These are phyloP conservation scores for Trichosporon inkin DNA, from an alignment of 1,284 basidiomycete genomes.

Conservation along the genomic window DNA sequence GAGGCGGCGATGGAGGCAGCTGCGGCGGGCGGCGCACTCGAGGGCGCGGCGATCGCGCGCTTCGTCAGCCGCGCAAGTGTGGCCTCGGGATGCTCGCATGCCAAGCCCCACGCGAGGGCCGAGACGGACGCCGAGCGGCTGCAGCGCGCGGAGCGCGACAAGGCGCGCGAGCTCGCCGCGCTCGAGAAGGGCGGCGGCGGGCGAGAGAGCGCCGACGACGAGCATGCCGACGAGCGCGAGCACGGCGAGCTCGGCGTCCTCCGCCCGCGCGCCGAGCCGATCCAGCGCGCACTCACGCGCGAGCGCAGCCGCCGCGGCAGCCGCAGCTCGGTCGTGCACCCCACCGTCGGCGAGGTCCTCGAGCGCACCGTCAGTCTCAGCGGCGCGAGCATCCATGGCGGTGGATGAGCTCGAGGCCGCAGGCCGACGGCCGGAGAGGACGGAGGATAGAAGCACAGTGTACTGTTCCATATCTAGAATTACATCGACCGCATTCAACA, in stretches of 20 bases:
- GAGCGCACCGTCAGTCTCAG: slow-evolving; percentile 36
- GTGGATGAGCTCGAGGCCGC: slow-evolving; percentile 1
- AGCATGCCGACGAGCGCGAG: slow-evolving; percentile 18
- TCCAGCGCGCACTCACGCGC: background rate
- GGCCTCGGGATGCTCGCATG: background rate
- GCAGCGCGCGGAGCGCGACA: background rate
- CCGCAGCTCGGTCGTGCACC: slow-evolving; percentile 4
- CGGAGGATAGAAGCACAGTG: no score
- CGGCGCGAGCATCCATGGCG: slow-evolving; percentile 41
- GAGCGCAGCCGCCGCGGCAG: slow-evolving; percentile 2
- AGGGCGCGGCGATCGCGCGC: background rate
- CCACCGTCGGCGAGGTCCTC: slow-evolving; percentile 36
- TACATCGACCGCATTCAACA: background rate
- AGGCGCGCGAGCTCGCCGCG: no score
- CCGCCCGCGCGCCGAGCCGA: background rate
- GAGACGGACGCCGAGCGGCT: background rate
- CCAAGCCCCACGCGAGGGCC: background rate
- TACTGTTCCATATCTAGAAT: background rate
- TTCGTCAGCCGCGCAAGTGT: background rate
- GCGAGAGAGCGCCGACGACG: slow-evolving; percentile 4
- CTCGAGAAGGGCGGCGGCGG: background rate
- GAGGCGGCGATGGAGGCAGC: background rate
- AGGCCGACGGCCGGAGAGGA: no score
- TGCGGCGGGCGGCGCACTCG: background rate
- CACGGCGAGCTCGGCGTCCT: slow-evolving; percentile 25